Base-by-base conservation (phyloP, 768 basidiomycete species). In the Butyriboletus loyo region DNA sequence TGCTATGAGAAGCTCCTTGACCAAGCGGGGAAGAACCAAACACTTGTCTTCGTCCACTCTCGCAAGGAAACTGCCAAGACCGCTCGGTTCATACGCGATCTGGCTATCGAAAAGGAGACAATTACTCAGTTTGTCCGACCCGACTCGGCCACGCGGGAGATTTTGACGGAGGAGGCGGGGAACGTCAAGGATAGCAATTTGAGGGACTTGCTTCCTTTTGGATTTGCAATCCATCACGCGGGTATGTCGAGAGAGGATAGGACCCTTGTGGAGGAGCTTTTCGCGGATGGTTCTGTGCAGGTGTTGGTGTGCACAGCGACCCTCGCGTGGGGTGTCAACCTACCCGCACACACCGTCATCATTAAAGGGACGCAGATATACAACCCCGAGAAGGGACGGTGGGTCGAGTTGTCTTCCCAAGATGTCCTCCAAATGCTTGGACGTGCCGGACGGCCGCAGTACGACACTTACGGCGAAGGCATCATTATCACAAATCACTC, bases 301-400 rank as follows among this genome's bases (percentile, higher is more conserved):
- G 95, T 98, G 0, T 77, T 99, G 24, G 92, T 97, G 39, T 97
- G 92, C 67, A 99, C 97, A 0, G 97, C 97, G 5, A 98, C 96
- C 2, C 85, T 99, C 34, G 97, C 97, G 1, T 99, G 97, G 97
- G 97, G 96, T 75, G 96, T 99, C 72, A 99, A 99, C 66, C 75
- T 98, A 0, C 97, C 97, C 4, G 96, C 95, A 1, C 97, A 98
- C 58, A 89, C 92, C 8, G 96, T 98, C 72, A 93, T 98, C 74
- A 98, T 99, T 78, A 99, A 98, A 69, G 97, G 97, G n/a, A 98
- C 97, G 0, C 95, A 98, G 73, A 95, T 98, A 55, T 99, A 98
- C 73, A 98, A 97, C 69, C 97, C 97, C 0, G 95, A 97, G 72
- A 97, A 98, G 72, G 97, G 97, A 19, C 85, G 90, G 5, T 99